phyloP scores from a whole-genome alignment of 2,329 filamentous ascomycete species.

The Fusarium newnesense region DNA sequence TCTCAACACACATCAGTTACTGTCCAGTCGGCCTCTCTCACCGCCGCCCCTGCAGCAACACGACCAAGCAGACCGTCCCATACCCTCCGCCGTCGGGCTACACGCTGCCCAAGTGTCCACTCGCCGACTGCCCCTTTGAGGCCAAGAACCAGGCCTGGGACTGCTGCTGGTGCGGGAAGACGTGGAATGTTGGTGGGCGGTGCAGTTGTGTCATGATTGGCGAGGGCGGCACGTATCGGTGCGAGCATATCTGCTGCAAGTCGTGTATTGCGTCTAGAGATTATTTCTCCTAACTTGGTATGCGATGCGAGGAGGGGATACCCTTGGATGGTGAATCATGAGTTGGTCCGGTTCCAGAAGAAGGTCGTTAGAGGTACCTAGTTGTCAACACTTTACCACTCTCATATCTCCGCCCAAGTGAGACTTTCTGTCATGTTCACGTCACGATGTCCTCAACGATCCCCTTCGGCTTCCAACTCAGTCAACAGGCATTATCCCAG shows the following conservation, averaged over 20 bases:
- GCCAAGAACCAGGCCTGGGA: constrained; percentile 61
- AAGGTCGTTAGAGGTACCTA: neutral
- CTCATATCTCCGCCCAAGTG: neutral
- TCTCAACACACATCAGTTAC: constrained; percentile 57
- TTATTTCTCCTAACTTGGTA: constrained; percentile 34
- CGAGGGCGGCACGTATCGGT: constrained; percentile 59
- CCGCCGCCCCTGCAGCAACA: constrained; percentile 56
- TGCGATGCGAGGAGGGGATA: constrained; percentile 1
- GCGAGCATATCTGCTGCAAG: constrained; percentile 65
- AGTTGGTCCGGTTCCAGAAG: neutral
- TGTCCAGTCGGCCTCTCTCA: constrained; percentile 54
- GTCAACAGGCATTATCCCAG: constrained; percentile 14
- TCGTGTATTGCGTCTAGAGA: constrained; percentile 58
- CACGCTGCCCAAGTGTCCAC: constrained; percentile 55
- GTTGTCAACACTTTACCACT: neutral
- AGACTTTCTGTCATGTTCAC: neutral
- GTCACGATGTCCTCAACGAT: neutral
- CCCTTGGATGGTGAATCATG: neutral
- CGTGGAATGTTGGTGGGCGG: constrained; percentile 60
- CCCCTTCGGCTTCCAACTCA: neutral
- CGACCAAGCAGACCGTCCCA: constrained; percentile 55
- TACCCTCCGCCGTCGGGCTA: constrained; percentile 61
- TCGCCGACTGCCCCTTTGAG: constrained; percentile 61
- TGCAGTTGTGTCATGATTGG: constrained; percentile 65
- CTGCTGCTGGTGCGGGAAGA: constrained; percentile 67